Percentiles rank a stretch among this genome's conserved stretches.
These are phyloP conservation scores for Nigrospora oryzae DNA, from an alignment of 2,329 filamentous ascomycete species.

Conservation along the genomic window DNA sequence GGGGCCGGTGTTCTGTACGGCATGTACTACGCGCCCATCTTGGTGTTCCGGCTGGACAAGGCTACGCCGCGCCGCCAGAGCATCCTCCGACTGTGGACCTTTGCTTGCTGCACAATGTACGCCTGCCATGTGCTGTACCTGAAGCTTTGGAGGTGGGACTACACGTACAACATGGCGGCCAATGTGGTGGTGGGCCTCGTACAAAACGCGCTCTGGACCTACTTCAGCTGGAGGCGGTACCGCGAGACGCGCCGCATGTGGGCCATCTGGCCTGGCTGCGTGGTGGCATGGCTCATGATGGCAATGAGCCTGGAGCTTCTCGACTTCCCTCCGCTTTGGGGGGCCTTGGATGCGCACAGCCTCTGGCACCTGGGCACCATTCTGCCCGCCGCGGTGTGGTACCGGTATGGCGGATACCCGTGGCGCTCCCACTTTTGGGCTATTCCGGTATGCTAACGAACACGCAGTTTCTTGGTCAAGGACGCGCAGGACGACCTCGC, in stretches of 20 bases:
- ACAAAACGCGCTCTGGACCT: slow-evolving; percentile 78
- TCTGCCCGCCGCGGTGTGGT: slow-evolving; percentile 80
- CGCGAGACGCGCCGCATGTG: slow-evolving; percentile 62
- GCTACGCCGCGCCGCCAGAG: slow-evolving; percentile 29
- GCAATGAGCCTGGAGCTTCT: slow-evolving; percentile 95
- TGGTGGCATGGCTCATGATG: slow-evolving; percentile 83
- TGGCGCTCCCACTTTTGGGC: slow-evolving; percentile 2
- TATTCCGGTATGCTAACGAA: background rate
- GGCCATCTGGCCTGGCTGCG: slow-evolving; percentile 83
- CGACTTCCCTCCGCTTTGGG: slow-evolving; percentile 80
- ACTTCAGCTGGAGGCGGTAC: slow-evolving; percentile 72
- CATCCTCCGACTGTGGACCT: slow-evolving; percentile 67
- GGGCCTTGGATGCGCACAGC: slow-evolving; percentile 85
- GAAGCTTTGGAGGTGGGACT: slow-evolving; percentile 82
- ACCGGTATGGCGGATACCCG: slow-evolving; percentile 58
- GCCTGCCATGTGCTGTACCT: slow-evolving; percentile 73
- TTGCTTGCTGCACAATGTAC: slow-evolving; percentile 64
- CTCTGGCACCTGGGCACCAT: slow-evolving; percentile 96
- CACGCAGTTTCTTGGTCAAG: slow-evolving; percentile 69
- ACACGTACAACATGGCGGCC: slow-evolving; percentile 95
- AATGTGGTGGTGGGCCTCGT: slow-evolving; percentile 77
- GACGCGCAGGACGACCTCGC: slow-evolving; percentile 79
- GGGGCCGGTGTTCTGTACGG: slow-evolving; percentile 87
- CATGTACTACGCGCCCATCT: slow-evolving; percentile 74
- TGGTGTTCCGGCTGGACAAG: slow-evolving; percentile 75